Evolutionary conservation across 2,329 filamentous ascomycete genomes (phyloP).

Genomic region (Diaporthe velutina): DNA sequence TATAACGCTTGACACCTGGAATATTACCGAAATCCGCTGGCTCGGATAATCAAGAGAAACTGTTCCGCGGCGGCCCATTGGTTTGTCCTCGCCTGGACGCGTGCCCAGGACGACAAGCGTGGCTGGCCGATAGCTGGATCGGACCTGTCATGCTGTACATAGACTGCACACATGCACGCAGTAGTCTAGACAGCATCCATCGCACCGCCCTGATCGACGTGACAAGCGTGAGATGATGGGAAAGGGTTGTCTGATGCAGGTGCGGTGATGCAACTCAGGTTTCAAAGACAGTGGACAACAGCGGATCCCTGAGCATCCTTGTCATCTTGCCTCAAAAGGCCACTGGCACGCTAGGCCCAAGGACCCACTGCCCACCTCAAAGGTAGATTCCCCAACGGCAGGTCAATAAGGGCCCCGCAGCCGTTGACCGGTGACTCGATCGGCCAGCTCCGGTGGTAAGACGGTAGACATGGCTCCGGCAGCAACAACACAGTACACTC

Average conservation of each 20-base stretch:
- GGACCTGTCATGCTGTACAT: neutral
- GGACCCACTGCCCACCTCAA: neutral
- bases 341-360: neutral
- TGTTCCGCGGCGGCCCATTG: neutral
- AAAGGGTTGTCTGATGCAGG: conserved; percentile 30
- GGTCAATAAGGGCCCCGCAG: conserved; percentile 18
- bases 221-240: conserved; percentile 13
- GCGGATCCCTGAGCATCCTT: neutral
- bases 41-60: conserved; percentile 23
- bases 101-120: neutral
- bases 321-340: neutral
- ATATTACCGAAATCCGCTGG: conserved; percentile 25
- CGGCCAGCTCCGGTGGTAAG: conserved; percentile 24
- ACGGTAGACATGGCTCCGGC: neutral
- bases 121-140: neutral
- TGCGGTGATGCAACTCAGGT: conserved; percentile 34
- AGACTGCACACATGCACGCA: neutral
- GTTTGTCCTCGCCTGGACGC: neutral
- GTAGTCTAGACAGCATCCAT: neutral
- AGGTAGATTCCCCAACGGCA: neutral
- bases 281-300: conserved; percentile 31
- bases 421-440: conserved; percentile 18
- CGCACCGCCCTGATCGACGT: conserved; percentile 16
- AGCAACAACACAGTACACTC: neutral
- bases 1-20: neutral